phyloP scores from a whole-genome alignment of 805 yeast genomes.

The Vanderwaltozyma tropicalis region DNA sequence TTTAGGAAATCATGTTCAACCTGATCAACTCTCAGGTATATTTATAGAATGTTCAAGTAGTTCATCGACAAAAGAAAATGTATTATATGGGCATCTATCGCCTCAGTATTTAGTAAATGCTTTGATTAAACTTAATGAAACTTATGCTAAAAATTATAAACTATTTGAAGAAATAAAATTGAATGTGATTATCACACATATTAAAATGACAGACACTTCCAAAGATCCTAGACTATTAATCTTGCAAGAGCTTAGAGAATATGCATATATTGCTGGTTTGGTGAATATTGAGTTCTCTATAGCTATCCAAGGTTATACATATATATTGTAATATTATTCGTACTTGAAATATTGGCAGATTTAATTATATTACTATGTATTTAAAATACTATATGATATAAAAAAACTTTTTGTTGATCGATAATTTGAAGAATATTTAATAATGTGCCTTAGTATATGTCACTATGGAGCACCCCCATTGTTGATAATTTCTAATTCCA shows the following conservation, averaged over 20 bases:
- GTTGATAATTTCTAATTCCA: constrained; percentile 66
- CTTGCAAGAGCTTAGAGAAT: constrained; percentile 36
- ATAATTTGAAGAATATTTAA: too few relatives aligned
- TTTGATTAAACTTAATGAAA: constrained; percentile 30
- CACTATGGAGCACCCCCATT: constrained; percentile 66
- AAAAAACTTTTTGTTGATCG: too few relatives aligned
- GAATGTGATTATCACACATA: constrained; percentile 38
- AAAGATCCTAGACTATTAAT: constrained; percentile 52
- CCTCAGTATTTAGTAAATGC: constrained; percentile 56
- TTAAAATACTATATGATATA: too few relatives aligned
- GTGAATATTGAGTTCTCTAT: constrained; percentile 25
- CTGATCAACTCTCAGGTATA: constrained; percentile 39
- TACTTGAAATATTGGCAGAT: neutral
- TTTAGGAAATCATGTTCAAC: constrained; percentile 38
- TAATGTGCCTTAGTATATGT: too few relatives aligned
- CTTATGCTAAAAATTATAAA: constrained; percentile 33
- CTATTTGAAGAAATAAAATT: constrained; percentile 14
- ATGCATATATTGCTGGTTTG: constrained; percentile 30
- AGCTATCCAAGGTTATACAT: constrained; percentile 20
- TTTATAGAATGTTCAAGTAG: constrained; percentile 70
- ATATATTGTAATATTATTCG: neutral
- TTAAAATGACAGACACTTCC: constrained; percentile 33
- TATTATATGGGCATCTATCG: constrained; percentile 72
- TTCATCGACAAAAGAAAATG: constrained; percentile 34
- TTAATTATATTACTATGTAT: neutral